These are phyloP conservation scores for Grosmannia huntii DNA, from an alignment of 2,329 filamentous ascomycete genomes.

Conservation along the genomic window DNA sequence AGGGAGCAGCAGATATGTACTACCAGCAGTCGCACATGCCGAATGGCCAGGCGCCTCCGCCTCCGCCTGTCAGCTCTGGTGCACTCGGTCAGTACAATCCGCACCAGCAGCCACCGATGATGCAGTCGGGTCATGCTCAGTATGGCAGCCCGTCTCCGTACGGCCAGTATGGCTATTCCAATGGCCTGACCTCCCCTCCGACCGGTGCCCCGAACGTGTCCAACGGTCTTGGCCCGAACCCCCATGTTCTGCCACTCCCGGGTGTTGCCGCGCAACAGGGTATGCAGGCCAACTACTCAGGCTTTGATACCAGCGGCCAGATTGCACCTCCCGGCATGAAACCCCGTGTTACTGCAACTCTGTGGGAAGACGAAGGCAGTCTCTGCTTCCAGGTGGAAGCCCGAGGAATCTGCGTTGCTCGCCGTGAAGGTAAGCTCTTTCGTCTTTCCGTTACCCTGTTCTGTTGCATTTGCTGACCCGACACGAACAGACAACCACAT, in stretches of 20 bases:
- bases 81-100: slow-evolving; percentile 59
- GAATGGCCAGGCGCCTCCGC: slow-evolving; percentile 58
- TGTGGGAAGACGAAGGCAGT: slow-evolving; percentile 98
- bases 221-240: slow-evolving; percentile 48
- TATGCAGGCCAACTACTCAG: slow-evolving; percentile 41
- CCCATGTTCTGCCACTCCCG: slow-evolving; percentile 60
- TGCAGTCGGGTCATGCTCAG: slow-evolving; percentile 58
- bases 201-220: slow-evolving; percentile 50
- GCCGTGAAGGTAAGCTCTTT: slow-evolving; percentile 62
- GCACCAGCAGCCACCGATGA: slow-evolving; percentile 62
- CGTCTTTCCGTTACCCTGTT: slow-evolving; percentile 10
- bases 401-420: slow-evolving; percentile 86
- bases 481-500: slow-evolving; percentile 72
- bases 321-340: slow-evolving; percentile 89
- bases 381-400: slow-evolving; percentile 97
- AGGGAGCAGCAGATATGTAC: slow-evolving; percentile 70
- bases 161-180: slow-evolving; percentile 59
- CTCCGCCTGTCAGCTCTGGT: slow-evolving; percentile 64
- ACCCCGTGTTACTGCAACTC: slow-evolving; percentile 84
- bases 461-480: not conserved
- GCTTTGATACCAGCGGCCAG: slow-evolving; percentile 78
- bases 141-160: slow-evolving; percentile 53
- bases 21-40: slow-evolving; percentile 68
- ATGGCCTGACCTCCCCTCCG: slow-evolving; percentile 71
- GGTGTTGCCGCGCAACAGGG: slow-evolving; percentile 33